phyloP scores from a whole-genome alignment of 305 asterid genomes.

The Fraxinus paxiana region DNA sequence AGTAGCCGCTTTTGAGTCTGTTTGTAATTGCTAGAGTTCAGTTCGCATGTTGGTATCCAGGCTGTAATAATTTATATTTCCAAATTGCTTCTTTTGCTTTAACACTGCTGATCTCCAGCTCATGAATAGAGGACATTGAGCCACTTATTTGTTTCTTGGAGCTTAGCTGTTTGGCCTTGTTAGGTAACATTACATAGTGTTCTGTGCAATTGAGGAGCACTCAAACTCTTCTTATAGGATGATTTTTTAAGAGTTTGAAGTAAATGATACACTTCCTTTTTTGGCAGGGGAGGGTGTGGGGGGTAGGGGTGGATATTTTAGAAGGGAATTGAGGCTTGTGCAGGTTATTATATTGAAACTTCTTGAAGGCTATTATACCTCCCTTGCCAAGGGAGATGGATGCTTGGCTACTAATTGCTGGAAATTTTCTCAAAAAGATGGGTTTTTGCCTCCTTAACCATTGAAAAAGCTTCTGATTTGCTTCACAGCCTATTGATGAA shows the following conservation, averaged over 20 bases:
- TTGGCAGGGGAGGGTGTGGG: background rate
- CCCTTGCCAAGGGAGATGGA: conserved; percentile 9
- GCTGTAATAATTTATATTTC: background rate
- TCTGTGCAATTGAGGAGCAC: background rate
- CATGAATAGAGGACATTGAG: background rate
- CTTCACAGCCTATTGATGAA: background rate
- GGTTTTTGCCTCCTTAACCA: background rate
- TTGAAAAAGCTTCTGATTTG: background rate
- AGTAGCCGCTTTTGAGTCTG: background rate
- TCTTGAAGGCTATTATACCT: background rate
- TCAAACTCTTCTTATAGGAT: background rate
- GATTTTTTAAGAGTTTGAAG: background rate
- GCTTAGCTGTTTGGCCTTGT: background rate
- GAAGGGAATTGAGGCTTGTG: background rate
- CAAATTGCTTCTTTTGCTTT: background rate
- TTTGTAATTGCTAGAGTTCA: conserved; percentile 14
- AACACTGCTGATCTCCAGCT: conserved; percentile 5
- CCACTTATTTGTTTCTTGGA: background rate
- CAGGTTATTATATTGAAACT: background rate
- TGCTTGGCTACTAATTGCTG: background rate
- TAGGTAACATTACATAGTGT: background rate
- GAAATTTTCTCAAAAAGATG: background rate
- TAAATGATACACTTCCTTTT: background rate
- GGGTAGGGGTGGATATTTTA: background rate
- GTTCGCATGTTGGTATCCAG: conserved; percentile 7